Evolutionary conservation across 345 rosid species (phyloP).

Genomic region (Gossypium longicalyx): DNA sequence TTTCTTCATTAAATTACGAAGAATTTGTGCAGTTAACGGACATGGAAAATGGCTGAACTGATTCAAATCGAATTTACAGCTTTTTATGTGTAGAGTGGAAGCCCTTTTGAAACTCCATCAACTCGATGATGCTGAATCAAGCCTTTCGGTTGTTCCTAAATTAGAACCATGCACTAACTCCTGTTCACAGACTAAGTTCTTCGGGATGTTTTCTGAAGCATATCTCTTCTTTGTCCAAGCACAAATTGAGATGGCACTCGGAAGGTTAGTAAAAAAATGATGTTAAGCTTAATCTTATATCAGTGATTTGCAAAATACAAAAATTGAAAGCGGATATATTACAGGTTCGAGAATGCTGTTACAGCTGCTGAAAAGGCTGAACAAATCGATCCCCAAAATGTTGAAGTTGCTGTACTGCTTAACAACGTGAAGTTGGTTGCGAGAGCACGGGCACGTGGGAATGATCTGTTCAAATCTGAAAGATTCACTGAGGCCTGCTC

Average conservation of each 20-base stretch:
- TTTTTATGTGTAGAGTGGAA: constrained; percentile 92
- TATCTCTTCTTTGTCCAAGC: constrained; percentile 66
- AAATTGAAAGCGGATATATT: constrained; percentile 40
- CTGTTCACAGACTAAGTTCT: constrained; percentile 44
- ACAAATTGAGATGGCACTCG: constrained; percentile 83
- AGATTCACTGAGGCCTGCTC: constrained; percentile 90
- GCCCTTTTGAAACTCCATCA: constrained; percentile 75
- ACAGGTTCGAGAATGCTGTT: constrained; percentile 94
- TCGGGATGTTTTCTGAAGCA: constrained; percentile 82
- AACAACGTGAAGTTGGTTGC: constrained; percentile 59
- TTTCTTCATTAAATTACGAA: constrained; percentile 9
- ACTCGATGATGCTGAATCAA: constrained; percentile 70
- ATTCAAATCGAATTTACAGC: constrained; percentile 61
- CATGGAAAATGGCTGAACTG: constrained; percentile 24
- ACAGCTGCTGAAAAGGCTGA: constrained; percentile 73
- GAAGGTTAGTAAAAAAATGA: constrained; percentile 61
- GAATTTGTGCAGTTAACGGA: not conserved
- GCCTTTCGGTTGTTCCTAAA: constrained; percentile 42
- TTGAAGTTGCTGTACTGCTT: constrained; percentile 53
- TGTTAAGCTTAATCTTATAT: constrained; percentile 11
- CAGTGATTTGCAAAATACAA: constrained; percentile 23
- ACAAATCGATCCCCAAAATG: constrained; percentile 60
- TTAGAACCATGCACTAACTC: constrained; percentile 39
- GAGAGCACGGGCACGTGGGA: constrained; percentile 77
- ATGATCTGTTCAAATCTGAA: constrained; percentile 89